Conservation (phyloP, 306 rosid genomes). For the Mucuna pruriens region DNA sequence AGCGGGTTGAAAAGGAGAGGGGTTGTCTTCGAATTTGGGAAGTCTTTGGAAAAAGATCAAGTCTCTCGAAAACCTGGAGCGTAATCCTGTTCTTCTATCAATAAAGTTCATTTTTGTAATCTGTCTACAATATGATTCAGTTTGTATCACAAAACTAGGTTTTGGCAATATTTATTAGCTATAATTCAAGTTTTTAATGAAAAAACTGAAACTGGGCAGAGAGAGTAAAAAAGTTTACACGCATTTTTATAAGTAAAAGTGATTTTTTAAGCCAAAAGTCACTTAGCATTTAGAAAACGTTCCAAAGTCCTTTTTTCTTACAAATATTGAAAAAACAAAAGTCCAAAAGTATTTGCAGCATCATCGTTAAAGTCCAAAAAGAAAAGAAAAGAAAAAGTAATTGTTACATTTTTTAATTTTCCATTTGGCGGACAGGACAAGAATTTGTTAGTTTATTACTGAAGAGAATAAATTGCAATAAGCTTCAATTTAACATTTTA, state of each 20-base stretch:
- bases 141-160: no score
- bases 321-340: background rate
- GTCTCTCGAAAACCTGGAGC: no score
- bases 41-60: no score
- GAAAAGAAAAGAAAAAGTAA: background rate
- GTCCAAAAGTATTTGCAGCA: background rate
- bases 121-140: no score
- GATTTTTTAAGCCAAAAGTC: background rate
- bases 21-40: no score
- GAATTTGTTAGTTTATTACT: background rate
- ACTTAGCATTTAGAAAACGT: no score
- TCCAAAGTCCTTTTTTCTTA: background rate
- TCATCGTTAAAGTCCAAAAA: background rate
- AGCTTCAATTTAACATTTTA: background rate
- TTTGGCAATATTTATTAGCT: background rate
- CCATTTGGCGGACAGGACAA: background rate
- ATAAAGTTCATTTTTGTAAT: no score
- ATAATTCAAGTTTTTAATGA: background rate
- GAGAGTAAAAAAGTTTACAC: background rate
- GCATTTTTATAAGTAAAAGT: background rate
- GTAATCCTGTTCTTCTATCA: no score
- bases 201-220: background rate
- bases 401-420: background rate
- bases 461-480: background rate
- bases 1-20: no score